Percentiles rank a stretch among this genome's conserved stretches.
Conservation (phyloP, 2,329 filamentous ascomycete species). For the Aspergillus caelatus region DNA sequence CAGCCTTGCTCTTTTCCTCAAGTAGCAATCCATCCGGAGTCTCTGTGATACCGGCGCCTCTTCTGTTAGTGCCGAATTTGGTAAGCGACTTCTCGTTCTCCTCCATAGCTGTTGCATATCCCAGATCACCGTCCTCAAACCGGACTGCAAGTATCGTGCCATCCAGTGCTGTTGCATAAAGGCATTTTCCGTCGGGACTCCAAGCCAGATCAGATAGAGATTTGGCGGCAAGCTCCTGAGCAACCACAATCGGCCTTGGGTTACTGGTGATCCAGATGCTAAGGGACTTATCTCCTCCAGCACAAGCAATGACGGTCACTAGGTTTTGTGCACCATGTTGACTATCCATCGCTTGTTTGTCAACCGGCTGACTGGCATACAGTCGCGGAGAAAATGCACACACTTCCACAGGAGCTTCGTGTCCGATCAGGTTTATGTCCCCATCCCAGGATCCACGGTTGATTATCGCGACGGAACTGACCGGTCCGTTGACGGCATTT, state of each 20-base stretch:
- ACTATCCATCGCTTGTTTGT: constrained; percentile 49
- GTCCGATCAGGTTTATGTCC: constrained; percentile 95
- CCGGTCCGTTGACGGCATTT: constrained; percentile 95
- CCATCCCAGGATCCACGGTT: constrained; percentile 91
- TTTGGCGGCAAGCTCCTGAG: constrained; percentile 86
- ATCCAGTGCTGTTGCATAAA: constrained; percentile 87
- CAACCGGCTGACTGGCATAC: constrained; percentile 71
- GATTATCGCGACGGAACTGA: constrained; percentile 95
- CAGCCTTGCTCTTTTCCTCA: constrained; percentile 89
- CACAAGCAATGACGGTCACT: constrained; percentile 94
- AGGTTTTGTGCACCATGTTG: constrained; percentile 50
- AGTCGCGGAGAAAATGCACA: constrained; percentile 94
- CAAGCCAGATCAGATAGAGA: constrained; percentile 93
- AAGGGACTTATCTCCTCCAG: constrained; percentile 92
- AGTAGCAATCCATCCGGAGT: constrained; percentile 85
- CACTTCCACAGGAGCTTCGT: constrained; percentile 95
- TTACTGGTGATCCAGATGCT: constrained; percentile 98
- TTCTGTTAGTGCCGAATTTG: constrained; percentile 86
- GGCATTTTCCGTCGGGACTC: constrained; percentile 84
- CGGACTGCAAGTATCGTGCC: constrained; percentile 80
- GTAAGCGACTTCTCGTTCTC: constrained; percentile 92
- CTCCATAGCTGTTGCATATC: constrained; percentile 80
- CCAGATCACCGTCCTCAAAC: constrained; percentile 85
- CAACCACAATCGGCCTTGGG: constrained; percentile 83
- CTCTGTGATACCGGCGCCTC: constrained; percentile 87